Evolutionary conservation across 441 rosid genomes (phyloP), one percentile per base, ranked within the genome.

Genomic region (Arabidopsis hybrid): DNA sequence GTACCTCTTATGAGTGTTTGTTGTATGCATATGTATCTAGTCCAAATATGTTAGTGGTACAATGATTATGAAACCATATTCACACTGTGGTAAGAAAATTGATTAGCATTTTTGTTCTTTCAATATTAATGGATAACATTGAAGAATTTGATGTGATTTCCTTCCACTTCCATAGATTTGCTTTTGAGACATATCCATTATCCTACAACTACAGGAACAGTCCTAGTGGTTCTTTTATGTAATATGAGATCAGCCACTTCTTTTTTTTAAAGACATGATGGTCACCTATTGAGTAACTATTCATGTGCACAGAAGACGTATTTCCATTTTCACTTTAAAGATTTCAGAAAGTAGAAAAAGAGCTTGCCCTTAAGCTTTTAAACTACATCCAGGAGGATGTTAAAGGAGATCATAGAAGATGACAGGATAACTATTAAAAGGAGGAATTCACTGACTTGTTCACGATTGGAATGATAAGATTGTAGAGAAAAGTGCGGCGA

Each of bases 401-500:
- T 65, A 42, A 29, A 14, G 42, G 50, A 40, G 11, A 60, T 32
- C 42, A 26, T 8, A 57, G 47, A 12, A 13, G 14, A 66, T 3
- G 59, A 50, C 60, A 60, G 10, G 59, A 35, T 46, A 40, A 18
- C 10, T 36, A 56, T 4, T 26, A 45, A 62, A 42, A 32, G 50
- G 11, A 16, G 9, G 39, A 45, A 9, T 18, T 49, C 35, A 68
- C 72, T 82, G 79, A 93, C 98, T 83, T 88, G 91, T 79, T 91
- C 83, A 87, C 73, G 55, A 93, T 93, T 58, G 98, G 97, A 87
- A 75, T 86, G 55, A 89, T 86, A 79, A 93, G 98, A 78, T 86
- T 88, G 79, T 93, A 93, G 51, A 93, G 76, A 70, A 91, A 93
- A 59, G 98, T 91, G 29, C 97, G 90, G 39, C 98, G 94, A 71